A percentile compares a stretch with the other conserved stretches of the same genome.
phyloP scores from a whole-genome alignment of 768 basidiomycete species.

The Boletus bicolor region DNA sequence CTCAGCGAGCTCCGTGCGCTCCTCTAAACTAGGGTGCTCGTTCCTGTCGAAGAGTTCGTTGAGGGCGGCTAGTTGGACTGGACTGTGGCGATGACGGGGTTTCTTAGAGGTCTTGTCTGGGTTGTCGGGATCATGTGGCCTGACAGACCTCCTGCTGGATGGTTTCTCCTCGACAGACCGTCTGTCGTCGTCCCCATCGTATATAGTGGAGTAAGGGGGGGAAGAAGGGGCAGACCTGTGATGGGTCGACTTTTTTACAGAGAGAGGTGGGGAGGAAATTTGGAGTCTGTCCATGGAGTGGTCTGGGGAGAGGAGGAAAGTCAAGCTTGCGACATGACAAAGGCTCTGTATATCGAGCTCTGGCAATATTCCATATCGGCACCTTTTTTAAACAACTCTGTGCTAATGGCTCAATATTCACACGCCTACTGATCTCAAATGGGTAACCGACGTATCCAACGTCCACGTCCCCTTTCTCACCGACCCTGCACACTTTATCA shows the following conservation, averaged over 20 bases:
- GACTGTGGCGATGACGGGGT: conserved; percentile 73
- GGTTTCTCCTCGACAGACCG: conserved; percentile 25
- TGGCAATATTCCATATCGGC: conserved; percentile 39
- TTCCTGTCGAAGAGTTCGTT: conserved; percentile 76
- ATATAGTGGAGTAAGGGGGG: conserved; percentile 2
- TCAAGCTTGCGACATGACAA: conserved; percentile 37
- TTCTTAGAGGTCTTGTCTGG: conserved; percentile 49
- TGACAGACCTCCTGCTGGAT: conserved; percentile 21
- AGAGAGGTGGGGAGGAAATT: conserved; percentile 13
- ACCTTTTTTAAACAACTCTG: conserved; percentile 34
- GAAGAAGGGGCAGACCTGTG: conserved; percentile 13
- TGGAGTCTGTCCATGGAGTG: conserved; percentile 26
- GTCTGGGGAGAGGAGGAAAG: conserved; percentile 30
- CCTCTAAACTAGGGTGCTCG: conserved; percentile 70
- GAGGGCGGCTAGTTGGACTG: conserved; percentile 67
- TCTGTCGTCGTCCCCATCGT: conserved; percentile 23
- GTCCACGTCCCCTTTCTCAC: background rate
- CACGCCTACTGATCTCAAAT: conserved; percentile 22
- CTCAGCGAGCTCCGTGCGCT: conserved; percentile 64
- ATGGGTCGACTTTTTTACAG: conserved; percentile 9
- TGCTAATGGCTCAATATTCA: conserved; percentile 29
- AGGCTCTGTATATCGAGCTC: conserved; percentile 39
- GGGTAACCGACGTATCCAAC: conserved; percentile 1
- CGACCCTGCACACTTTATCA: background rate
- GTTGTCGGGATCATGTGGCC: conserved; percentile 22